Conservation (phyloP, 2,329 filamentous ascomycete species). For the Botryosphaeria dothidea region DNA sequence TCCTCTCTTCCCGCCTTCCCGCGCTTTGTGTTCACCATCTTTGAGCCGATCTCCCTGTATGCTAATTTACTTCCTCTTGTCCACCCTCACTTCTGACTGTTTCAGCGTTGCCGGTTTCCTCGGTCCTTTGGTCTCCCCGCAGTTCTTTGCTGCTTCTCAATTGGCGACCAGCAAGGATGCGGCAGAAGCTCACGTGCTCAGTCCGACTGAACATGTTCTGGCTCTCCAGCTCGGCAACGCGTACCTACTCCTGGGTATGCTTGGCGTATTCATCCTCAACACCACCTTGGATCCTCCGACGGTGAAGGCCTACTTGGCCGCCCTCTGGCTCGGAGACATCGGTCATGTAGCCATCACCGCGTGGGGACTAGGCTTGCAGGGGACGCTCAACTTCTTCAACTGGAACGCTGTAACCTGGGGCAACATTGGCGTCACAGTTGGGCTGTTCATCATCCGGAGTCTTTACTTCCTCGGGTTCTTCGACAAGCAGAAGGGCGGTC, state of each 20-base stretch:
- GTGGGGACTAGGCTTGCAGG: constrained; percentile 57
- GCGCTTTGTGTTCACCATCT: constrained; percentile 22
- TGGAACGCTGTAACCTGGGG: constrained; percentile 77
- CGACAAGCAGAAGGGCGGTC: constrained; percentile 37
- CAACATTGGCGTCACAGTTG: constrained; percentile 67
- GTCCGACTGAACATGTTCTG: constrained; percentile 47
- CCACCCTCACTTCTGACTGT: neutral
- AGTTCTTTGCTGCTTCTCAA: constrained; percentile 24
- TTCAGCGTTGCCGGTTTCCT: constrained; percentile 23
- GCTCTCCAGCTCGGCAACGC: constrained; percentile 69
- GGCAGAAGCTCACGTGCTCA: constrained; percentile 5
- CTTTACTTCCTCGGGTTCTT: constrained; percentile 63
- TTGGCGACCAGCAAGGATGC: constrained; percentile 14
- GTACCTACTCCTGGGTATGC: constrained; percentile 65
- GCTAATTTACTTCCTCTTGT: neutral
- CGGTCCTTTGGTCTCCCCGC: constrained; percentile 22
- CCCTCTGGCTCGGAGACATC: constrained; percentile 65
- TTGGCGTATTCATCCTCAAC: constrained; percentile 65
- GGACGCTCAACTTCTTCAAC: constrained; percentile 52
- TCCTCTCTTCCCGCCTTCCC: constrained; percentile 22
- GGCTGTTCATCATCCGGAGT: constrained; percentile 58
- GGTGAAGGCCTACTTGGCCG: constrained; percentile 66
- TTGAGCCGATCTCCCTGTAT: constrained; percentile 26
- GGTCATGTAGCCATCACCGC: constrained; percentile 67
- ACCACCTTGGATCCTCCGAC: constrained; percentile 66